Evolutionary conservation across 371 early-diverging fungal genomes (phyloP), one percentile per base, ranked within the genome.

Genomic region (Choanephora cucurbitarum): DNA sequence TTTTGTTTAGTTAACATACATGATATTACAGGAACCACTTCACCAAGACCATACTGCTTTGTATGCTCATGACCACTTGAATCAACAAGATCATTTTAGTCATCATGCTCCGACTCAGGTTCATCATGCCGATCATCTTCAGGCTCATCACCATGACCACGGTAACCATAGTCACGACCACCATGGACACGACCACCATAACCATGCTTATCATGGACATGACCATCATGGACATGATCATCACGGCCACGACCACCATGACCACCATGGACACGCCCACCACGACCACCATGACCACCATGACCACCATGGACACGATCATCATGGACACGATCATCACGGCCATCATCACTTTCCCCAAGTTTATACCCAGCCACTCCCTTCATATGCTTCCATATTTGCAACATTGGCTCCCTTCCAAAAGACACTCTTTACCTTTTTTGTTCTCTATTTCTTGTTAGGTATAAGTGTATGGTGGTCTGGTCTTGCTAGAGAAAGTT

Each of bases 361-460:
- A 39, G 66, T 72, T 3, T 51, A 57, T 50, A 68, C 57, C 55
- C 52, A 53, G 21, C 61, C 60, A 24, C 43, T 64, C 3, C 69
- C 61, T 31, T 64, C 64, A 10, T 55, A 53, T 42, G 58, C 67
- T 14, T 53, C 66, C 44, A 67, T 79, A 14, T 73, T 82, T 52
- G 61, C 62, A 9, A 55, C 56, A 11, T 57, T 86, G 17, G 58
- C 67, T 49, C 80, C 84, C 7, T 60, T 55, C 33, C 84, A 86
- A 68, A 84, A 86, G 60, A 79, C 84, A 2, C 57, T 82, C 40
- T 84, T 86, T 37, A 82, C 83, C 0, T 84, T 81, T 77, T 77
- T 80, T 44, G 8, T 76, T 28, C 57, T 76, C 13, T 81, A 86
- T 45, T 53, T 70, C 13, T 15, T 54, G 1, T 64, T 80, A 33